Percentiles rank a stretch among this genome's conserved stretches.
Conservation (phyloP, 106 monocot species). For the Platanthera zijinensis region DNA sequence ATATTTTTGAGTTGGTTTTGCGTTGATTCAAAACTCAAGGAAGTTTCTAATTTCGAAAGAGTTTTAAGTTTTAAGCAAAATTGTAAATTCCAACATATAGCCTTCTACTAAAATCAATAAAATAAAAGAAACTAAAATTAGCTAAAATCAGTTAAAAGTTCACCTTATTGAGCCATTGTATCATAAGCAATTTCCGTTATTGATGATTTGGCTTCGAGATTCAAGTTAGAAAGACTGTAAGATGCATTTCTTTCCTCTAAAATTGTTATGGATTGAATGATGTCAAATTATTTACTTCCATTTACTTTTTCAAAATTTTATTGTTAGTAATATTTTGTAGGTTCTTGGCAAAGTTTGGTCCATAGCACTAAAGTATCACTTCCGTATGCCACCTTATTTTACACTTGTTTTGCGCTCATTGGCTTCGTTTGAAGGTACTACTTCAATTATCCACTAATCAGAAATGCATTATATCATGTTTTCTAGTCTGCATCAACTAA, state of each 20-base stretch:
- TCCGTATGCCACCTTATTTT: conserved; percentile 89
- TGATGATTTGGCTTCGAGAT: not conserved
- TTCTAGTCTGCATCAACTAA: not conserved
- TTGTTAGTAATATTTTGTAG: conserved; percentile 24
- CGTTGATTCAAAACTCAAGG: too few species aligned
- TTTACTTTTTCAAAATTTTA: not conserved
- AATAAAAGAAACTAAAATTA: not conserved
- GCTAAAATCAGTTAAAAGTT: not conserved
- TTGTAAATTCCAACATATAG: too few species aligned
- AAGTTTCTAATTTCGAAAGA: too few species aligned
- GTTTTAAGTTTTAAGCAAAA: too few species aligned
- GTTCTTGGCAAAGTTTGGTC: conserved; percentile 91
- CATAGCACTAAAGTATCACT: conserved; percentile 65
- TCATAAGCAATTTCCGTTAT: not conserved
- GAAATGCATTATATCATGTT: not conserved
- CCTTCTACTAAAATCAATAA: too few species aligned
- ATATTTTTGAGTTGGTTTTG: too few species aligned
- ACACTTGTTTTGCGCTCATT: conserved; percentile 76
- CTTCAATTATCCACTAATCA: not conserved
- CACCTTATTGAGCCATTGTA: not conserved
- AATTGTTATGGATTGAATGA: not conserved
- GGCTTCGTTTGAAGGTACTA: conserved; percentile 83
- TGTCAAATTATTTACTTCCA: not conserved
- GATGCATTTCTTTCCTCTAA: not conserved
- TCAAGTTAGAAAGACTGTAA: not conserved